Conservation (phyloP, 1,284 basidiomycete genomes). For the Exobasidium rhododendri region DNA sequence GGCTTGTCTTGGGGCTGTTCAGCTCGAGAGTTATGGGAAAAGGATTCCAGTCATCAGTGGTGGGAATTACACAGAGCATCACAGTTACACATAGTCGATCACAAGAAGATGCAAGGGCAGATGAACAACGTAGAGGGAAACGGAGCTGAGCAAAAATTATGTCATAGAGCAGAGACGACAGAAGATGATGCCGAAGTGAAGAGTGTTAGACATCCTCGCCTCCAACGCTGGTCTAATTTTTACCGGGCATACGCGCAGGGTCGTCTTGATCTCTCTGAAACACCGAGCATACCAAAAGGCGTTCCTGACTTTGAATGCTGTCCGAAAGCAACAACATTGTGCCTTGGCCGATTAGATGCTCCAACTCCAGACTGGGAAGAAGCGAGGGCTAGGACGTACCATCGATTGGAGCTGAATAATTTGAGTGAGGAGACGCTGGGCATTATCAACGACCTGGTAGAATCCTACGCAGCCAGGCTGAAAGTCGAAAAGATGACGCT, state of each 20-base stretch:
- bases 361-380: not conserved
- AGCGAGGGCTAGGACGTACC: not conserved
- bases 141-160: too few species aligned
- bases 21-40: too few species aligned
- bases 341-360: not conserved
- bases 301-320: not conserved
- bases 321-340: not conserved
- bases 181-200: too few species aligned
- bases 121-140: too few species aligned
- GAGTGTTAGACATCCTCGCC: too few species aligned
- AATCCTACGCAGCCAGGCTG: not conserved
- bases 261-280: not conserved
- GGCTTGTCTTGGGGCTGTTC: too few species aligned
- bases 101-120: too few species aligned
- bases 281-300: not conserved
- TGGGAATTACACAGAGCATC: too few species aligned
- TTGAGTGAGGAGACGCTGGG: not conserved
- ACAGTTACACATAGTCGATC: too few species aligned
- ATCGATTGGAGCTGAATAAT: not conserved
- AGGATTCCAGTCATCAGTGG: too few species aligned
- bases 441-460: not conserved
- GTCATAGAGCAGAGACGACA: too few species aligned
- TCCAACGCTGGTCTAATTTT: not conserved
- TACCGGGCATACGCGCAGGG: not conserved
- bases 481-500: not conserved